These are phyloP conservation scores for Cutaneotrichosporon cutaneum DNA, from an alignment of 1,284 basidiomycete genomes.

Conservation along the genomic window DNA sequence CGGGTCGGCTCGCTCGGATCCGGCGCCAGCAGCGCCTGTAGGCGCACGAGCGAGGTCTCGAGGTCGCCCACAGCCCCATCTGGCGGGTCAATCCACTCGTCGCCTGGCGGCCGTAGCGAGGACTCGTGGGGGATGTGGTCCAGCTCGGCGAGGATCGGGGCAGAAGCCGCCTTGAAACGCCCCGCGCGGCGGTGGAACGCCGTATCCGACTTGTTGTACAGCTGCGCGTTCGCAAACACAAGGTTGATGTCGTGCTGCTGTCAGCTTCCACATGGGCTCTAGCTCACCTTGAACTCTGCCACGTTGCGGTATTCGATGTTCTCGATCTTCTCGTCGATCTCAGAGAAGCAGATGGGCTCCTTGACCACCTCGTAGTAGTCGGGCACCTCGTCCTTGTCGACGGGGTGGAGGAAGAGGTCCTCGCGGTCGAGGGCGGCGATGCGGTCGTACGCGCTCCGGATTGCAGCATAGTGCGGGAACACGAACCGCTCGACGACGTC, in stretches of 20 bases:
- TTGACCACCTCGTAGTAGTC: slow-evolving; percentile 89
- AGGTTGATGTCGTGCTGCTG: slow-evolving; percentile 74
- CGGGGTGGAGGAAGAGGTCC: slow-evolving; percentile 75
- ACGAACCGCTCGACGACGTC: slow-evolving; percentile 65
- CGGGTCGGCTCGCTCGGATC: slow-evolving; percentile 41
- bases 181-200: slow-evolving; percentile 70
- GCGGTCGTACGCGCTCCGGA: slow-evolving; percentile 68
- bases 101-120: not conserved
- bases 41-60: slow-evolving; percentile 62
- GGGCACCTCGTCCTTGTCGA: slow-evolving; percentile 75
- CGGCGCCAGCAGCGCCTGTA: slow-evolving; percentile 29
- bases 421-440: slow-evolving; percentile 72
- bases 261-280: too few relatives aligned
- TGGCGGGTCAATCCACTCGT: slow-evolving; percentile 2
- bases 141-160: slow-evolving; percentile 64
- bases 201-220: slow-evolving; percentile 79
- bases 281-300: slow-evolving; percentile 68
- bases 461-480: slow-evolving; percentile 64
- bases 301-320: slow-evolving; percentile 73
- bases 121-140: slow-evolving; percentile 43
- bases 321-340: slow-evolving; percentile 76
- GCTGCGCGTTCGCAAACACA: slow-evolving; percentile 79
- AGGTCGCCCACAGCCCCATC: slow-evolving; percentile 60
- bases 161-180: slow-evolving; percentile 64
- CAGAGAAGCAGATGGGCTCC: slow-evolving; percentile 84